phyloP scores from a whole-genome alignment of 441 rosid species.

The Adansonia grandidieri region DNA sequence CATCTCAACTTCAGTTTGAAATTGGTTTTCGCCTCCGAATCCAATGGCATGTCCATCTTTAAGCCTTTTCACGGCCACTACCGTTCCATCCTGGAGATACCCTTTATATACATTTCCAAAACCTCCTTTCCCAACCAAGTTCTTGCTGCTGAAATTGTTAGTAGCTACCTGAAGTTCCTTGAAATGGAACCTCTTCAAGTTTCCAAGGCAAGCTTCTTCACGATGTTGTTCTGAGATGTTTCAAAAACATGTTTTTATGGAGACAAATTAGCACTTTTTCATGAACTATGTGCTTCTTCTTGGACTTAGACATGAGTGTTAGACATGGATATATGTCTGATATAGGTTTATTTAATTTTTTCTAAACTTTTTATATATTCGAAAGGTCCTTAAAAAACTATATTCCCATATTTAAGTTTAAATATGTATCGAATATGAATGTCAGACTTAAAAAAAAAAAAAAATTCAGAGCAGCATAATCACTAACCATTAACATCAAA shows the following conservation, averaged over 20 bases:
- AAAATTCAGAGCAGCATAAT: too few relatives aligned
- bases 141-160: slow-evolving; percentile 79
- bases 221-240: slow-evolving; percentile 52
- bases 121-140: slow-evolving; percentile 87
- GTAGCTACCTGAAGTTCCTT: slow-evolving; percentile 86
- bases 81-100: slow-evolving; percentile 70
- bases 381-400: too few relatives aligned
- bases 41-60: slow-evolving; percentile 74
- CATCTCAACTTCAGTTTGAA: slow-evolving; percentile 92
- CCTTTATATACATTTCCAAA: slow-evolving; percentile 95
- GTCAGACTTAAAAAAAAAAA: too few relatives aligned
- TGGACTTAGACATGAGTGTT: too few relatives aligned
- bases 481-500: slow-evolving; percentile 80
- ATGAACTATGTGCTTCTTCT: neutral
- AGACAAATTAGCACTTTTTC: slow-evolving; percentile 8
- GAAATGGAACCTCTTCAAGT: slow-evolving; percentile 81
- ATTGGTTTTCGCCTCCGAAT: slow-evolving; percentile 69
- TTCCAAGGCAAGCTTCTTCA: slow-evolving; percentile 77
- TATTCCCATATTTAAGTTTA: too few relatives aligned
- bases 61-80: slow-evolving; percentile 86
- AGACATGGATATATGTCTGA: too few relatives aligned
- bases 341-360: neutral
- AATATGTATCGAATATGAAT: too few relatives aligned
- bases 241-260: slow-evolving; percentile 13
- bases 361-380: too few relatives aligned